Evolutionary conservation across 768 basidiomycete genomes (phyloP), one percentile per base, ranked within the genome.

Genomic region (Mycena pura): DNA sequence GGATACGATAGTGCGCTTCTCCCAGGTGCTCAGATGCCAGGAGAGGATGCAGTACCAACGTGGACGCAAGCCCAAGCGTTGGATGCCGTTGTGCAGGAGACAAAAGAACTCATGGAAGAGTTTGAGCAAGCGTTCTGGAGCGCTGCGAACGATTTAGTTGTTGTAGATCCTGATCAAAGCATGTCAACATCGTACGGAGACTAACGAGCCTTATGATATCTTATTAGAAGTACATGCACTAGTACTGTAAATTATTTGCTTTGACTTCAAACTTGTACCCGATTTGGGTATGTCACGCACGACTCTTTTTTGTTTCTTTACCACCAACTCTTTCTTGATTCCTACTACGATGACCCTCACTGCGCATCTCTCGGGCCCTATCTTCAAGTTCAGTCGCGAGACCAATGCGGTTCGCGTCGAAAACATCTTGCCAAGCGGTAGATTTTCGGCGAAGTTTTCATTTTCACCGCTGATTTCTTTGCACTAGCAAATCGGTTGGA

Each of bases 21-120:
- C 8, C 86, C 87, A 11, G 70, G 69, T 22, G 70, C 69, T 27
- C 70, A 69, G 34, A 69, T 69, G 6, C 75, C 71, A 6, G 65
- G 60, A 13, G 76, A 80, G 19, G 72, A 80, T 44, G 70, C 73
- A 38, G 67, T 73, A 59, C 74, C 69, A 67, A 79, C 81, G 10
- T 89, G 88, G 88, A 85, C 85, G 14, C 78, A 73, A 63, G 71
- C 74, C 38, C 77, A 83, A 41, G 88, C 86, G 2, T 61, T 90
- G 36, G 76, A 82, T 39, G 79, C 79, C 5, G 76, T 90, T 14
- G 67, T 79, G 32, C 71, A 78, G 49, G 89, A 91, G 74, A 85
- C 82, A 50, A 79, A 78, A 55, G 80, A 84, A 36, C 68, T 90
- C 39, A 69, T 87, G 66, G 82, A 84, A 34, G 89, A 90, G 69